Evolutionary conservation across 768 basidiomycete genomes (phyloP), one percentile per base, ranked within the genome.

Genomic region (Lentinula aciculospora): DNA sequence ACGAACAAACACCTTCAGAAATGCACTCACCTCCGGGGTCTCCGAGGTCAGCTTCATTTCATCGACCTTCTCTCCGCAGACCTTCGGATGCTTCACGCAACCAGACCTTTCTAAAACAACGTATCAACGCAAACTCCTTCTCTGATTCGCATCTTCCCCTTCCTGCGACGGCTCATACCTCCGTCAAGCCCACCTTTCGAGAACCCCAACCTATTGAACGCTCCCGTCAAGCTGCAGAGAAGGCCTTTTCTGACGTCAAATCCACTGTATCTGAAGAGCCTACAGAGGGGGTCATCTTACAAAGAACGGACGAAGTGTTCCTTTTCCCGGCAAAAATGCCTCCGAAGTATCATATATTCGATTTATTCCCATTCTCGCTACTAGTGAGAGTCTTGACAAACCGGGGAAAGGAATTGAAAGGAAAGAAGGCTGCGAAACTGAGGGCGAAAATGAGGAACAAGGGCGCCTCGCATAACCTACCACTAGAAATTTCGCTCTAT

Each of bases 311-410:
- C 17, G 83, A 83, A 55, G 65, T 62, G 21, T 73, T 72, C 59
- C 70, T 87, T 25, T 65, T 81, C 13, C 85, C 87, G 3, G 76
- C 81, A 3, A 69, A 69, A 44, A 75, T 76, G 67, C 85, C 87
- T 3, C 85, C 86, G 1, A 78, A 78, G 65, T 84, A 81, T 62
- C 73, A 79, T 54, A 34, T 84, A 36, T 81, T 86, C 58, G 86
- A 88, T 64, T 60, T 88, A 7, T 88, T 86, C 70, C 86, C 87
- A 17, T 85, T 89, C 68, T 86, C 87, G 29, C 68, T 87, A 5
- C 63, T 85, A 25, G 78, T 84, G 3, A 63, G 69, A 31, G 68
- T 67, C 39, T 67, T 87, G 36, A 73, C 77, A 7, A 72, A 76
- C 60, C 66, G 70, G 10, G 84, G 85, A 0, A 73, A 68, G 56